Conservation (phyloP, 2,329 filamentous ascomycete genomes). For the Verticillium dahliae region DNA sequence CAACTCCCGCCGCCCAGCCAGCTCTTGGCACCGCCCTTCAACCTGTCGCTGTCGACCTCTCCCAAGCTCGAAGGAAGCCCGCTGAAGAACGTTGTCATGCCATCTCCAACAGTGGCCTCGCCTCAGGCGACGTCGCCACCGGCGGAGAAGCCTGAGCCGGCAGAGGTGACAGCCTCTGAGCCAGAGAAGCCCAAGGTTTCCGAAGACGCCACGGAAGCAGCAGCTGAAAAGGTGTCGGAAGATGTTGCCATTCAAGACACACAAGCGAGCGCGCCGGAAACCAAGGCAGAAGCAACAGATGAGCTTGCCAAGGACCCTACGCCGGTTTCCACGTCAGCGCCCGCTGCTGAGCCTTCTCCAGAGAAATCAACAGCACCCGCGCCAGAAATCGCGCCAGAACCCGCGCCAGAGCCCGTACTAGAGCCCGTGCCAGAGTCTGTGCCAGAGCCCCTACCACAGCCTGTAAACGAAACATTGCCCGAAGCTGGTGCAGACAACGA, state of each 20-base stretch:
- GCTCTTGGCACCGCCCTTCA: conserved; percentile 22
- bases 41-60: conserved; percentile 17
- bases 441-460: background rate
- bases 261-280: background rate
- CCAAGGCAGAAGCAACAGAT: background rate
- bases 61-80: conserved; percentile 42
- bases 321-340: background rate
- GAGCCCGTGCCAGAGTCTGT: background rate
- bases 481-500: background rate
- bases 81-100: conserved; percentile 43
- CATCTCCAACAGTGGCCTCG: conserved; percentile 34
- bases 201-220: background rate
- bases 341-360: background rate
- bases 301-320: background rate
- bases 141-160: background rate
- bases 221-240: background rate
- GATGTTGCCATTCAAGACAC: background rate
- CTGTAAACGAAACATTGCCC: background rate
- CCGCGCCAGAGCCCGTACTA: background rate
- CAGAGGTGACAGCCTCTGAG: background rate
- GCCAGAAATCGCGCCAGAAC: background rate
- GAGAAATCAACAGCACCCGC: background rate
- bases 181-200: background rate
- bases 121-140: conserved; percentile 10
- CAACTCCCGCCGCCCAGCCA: conserved; percentile 18